Evolutionary conservation across 225 moss, liverwort and hornwort genomes (phyloP).

Genomic region (Asterella californica): DNA sequence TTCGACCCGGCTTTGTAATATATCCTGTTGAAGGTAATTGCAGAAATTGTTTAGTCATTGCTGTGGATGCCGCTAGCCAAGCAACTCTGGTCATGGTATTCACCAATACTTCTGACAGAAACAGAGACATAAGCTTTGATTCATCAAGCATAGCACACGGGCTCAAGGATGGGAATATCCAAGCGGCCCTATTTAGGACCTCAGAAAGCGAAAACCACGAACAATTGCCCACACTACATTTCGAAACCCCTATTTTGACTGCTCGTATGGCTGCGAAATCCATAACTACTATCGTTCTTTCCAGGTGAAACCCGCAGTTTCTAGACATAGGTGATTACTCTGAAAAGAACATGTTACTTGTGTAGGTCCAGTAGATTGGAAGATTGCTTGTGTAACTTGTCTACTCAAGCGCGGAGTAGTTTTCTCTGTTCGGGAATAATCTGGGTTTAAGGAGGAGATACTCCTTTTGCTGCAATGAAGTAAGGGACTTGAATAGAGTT

Average conservation of each 20-base stretch:
- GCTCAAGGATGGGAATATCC: conserved; percentile 32
- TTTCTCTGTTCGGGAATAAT: too few species aligned
- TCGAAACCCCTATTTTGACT: conserved; percentile 39
- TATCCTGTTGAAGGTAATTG: conserved; percentile 42
- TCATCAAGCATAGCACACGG: conserved; percentile 49
- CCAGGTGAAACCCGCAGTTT: conserved; percentile 15
- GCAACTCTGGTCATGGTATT: conserved; percentile 58
- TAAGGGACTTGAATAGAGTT: too few species aligned
- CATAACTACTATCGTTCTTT: conserved; percentile 72
- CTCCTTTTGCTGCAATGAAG: too few species aligned
- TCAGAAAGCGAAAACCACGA: conserved; percentile 58
- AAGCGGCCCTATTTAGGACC: conserved; percentile 63
- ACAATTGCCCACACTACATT: conserved; percentile 48
- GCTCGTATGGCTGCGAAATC: conserved; percentile 60
- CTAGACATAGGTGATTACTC: not conserved
- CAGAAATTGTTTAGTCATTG: conserved; percentile 68
- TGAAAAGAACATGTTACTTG: too few species aligned
- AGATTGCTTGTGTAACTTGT: too few species aligned
- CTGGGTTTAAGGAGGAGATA: too few species aligned
- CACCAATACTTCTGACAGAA: conserved; percentile 55
- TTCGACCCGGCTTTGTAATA: conserved; percentile 80
- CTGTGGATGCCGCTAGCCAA: conserved; percentile 54
- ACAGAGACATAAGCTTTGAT: conserved; percentile 73
- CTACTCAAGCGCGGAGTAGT: too few species aligned
- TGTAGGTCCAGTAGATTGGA: too few species aligned